Conservation (phyloP, 352 stramenopile genomes). For the Pythium monospermum region DNA sequence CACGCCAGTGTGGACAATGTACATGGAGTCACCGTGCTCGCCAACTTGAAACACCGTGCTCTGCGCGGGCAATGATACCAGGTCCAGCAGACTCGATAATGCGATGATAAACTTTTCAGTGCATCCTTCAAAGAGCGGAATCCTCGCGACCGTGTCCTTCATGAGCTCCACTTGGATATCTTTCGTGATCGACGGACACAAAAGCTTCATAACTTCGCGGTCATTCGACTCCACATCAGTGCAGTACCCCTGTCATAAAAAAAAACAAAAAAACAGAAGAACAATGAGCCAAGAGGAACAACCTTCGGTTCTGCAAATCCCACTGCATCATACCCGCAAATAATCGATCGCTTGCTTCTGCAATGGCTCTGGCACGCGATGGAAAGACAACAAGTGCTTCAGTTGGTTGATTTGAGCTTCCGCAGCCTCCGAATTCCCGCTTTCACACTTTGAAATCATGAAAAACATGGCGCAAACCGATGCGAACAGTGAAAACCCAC, state of each 20-base stretch:
- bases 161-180: conserved; percentile 74
- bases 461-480: conserved; percentile 70
- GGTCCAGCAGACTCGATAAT: conserved; percentile 60
- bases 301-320: not conserved
- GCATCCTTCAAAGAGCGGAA: conserved; percentile 59
- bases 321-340: conserved; percentile 39
- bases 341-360: conserved; percentile 66
- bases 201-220: conserved; percentile 54
- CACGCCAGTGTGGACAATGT: conserved; percentile 68
- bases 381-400: conserved; percentile 62
- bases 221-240: conserved; percentile 69
- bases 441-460: conserved; percentile 76
- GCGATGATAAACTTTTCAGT: conserved; percentile 50
- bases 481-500: conserved; percentile 69
- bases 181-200: conserved; percentile 69
- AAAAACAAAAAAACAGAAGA: not conserved
- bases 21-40: conserved; percentile 67
- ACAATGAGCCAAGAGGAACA: not conserved
- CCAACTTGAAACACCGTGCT: conserved; percentile 47
- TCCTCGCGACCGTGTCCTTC: conserved; percentile 36
- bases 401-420: conserved; percentile 73
- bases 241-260: conserved; percentile 45
- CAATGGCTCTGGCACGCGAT: conserved; percentile 48
- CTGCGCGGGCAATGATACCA: conserved; percentile 52
- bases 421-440: conserved; percentile 44